Conservation (phyloP, 129 eudicot species). For the Chrysanthemum lavandulifolium region DNA sequence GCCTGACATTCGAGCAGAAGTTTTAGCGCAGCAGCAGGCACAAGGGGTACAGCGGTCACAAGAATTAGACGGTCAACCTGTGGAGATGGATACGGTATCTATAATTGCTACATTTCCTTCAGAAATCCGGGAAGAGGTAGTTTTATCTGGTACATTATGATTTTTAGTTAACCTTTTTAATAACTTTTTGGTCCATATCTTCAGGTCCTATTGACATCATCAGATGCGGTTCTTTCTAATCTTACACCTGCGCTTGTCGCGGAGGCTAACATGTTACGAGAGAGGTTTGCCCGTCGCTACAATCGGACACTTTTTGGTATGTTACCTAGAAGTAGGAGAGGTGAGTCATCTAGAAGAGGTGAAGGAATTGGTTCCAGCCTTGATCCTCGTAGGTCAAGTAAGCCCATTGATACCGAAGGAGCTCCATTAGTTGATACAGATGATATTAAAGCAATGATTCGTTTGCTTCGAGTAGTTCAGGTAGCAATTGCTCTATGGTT, state of each 20-base stretch:
- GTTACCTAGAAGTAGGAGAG: conserved; percentile 85
- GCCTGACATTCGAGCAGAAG: conserved; percentile 96
- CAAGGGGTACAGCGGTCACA: conserved; percentile 87
- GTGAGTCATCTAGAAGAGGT: conserved; percentile 86
- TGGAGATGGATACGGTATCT: conserved; percentile 97
- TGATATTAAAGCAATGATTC: conserved; percentile 84
- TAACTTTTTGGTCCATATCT: not conserved
- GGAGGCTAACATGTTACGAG: conserved; percentile 96
- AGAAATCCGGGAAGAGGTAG: conserved; percentile 93
- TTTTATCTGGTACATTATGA: not conserved
- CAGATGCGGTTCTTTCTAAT: conserved; percentile 96
- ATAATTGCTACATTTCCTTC: conserved; percentile 98
- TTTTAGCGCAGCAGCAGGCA: conserved; percentile 91
- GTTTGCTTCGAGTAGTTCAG: conserved; percentile 97
- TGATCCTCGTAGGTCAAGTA: conserved; percentile 70
- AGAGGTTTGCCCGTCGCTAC: conserved; percentile 92
- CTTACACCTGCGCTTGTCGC: conserved; percentile 98
- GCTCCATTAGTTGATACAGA: conserved; percentile 85
- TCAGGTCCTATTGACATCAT: conserved; percentile 93
- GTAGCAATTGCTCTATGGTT: conserved; percentile 29
- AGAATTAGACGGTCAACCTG: conserved; percentile 96
- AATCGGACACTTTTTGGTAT: conserved; percentile 86
- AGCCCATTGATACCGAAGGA: conserved; percentile 93
- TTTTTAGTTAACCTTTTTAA: no score
- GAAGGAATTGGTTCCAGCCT: conserved; percentile 65